Conservation (phyloP, 768 basidiomycete species). For the Suillus discolor region DNA sequence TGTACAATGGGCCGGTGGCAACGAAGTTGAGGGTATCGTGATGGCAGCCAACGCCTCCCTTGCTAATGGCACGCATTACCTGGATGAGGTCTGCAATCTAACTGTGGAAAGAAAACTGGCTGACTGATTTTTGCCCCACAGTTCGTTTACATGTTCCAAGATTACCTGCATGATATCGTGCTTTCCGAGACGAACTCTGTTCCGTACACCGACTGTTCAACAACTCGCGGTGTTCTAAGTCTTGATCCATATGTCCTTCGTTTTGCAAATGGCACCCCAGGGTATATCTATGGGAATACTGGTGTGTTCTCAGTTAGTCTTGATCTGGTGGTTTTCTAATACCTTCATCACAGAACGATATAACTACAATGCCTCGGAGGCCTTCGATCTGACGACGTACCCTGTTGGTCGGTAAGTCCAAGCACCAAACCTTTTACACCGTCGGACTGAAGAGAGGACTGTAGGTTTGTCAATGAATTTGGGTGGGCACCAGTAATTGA, state of each 20-base stretch:
- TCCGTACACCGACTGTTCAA: conserved; percentile 62
- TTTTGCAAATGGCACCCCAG: conserved; percentile 51
- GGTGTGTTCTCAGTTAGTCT: conserved; percentile 33
- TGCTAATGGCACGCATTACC: conserved; percentile 47
- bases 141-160: conserved; percentile 55
- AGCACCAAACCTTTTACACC: not conserved
- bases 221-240: conserved; percentile 57
- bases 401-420: conserved; percentile 45
- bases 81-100: conserved; percentile 46
- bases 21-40: conserved; percentile 61
- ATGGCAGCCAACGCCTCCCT: conserved; percentile 36
- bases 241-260: conserved; percentile 56
- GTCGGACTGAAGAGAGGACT: not conserved
- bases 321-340: not conserved
- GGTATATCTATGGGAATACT: conserved; percentile 57
- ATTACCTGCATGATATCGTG: conserved; percentile 51
- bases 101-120: not conserved
- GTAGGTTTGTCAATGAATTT: conserved; percentile 60
- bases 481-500: conserved; percentile 37
- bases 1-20: conserved; percentile 62
- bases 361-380: conserved; percentile 54
- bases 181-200: conserved; percentile 54
- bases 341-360: conserved; percentile 45
- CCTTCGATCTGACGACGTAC: conserved; percentile 57
- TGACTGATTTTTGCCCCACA: conserved; percentile 18